Evolutionary conservation across 805 yeast species (phyloP).

Genomic region (Candida jianshihensis): DNA sequence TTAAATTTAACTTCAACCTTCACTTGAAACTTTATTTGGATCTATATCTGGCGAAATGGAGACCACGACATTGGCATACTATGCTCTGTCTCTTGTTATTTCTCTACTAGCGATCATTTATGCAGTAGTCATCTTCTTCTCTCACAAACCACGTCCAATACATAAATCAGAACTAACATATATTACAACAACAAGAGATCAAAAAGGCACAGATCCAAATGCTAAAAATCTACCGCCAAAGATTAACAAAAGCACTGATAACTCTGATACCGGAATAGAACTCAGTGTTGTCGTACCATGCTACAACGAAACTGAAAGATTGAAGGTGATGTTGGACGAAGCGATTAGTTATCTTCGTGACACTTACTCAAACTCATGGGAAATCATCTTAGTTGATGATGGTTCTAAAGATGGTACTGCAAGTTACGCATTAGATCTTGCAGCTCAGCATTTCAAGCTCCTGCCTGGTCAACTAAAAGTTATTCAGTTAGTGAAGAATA

Average conservation of each 20-base stretch:
- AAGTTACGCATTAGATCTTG: slow-evolving; percentile 59
- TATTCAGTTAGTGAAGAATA: slow-evolving; percentile 59
- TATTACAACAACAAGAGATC: slow-evolving; percentile 37
- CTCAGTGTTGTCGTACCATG: slow-evolving; percentile 89
- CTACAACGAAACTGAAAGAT: slow-evolving; percentile 74
- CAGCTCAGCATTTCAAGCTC: slow-evolving; percentile 35
- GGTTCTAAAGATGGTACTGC: slow-evolving; percentile 82
- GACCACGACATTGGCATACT: not conserved
- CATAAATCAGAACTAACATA: slow-evolving; percentile 46
- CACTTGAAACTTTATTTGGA: not conserved
- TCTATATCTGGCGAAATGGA: not conserved
- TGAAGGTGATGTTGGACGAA: slow-evolving; percentile 67
- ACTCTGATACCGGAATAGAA: slow-evolving; percentile 32
- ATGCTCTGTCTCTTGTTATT: not conserved
- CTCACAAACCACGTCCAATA: slow-evolving; percentile 60
- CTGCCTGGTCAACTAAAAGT: slow-evolving; percentile 61
- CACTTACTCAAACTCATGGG: slow-evolving; percentile 43
- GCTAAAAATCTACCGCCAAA: slow-evolving; percentile 27
- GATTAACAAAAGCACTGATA: slow-evolving; percentile 2
- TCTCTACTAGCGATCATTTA: slow-evolving; percentile 2
- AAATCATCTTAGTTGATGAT: slow-evolving; percentile 85
- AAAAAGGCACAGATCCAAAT: slow-evolving; percentile 22
- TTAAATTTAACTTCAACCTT: too few relatives aligned
- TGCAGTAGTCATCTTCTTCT: slow-evolving; percentile 26
- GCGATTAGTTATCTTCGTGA: slow-evolving; percentile 46